Evolutionary conservation across 1,284 basidiomycete genomes (phyloP), one percentile per base, ranked within the genome.

Genomic region (Kwoniella shivajii): DNA sequence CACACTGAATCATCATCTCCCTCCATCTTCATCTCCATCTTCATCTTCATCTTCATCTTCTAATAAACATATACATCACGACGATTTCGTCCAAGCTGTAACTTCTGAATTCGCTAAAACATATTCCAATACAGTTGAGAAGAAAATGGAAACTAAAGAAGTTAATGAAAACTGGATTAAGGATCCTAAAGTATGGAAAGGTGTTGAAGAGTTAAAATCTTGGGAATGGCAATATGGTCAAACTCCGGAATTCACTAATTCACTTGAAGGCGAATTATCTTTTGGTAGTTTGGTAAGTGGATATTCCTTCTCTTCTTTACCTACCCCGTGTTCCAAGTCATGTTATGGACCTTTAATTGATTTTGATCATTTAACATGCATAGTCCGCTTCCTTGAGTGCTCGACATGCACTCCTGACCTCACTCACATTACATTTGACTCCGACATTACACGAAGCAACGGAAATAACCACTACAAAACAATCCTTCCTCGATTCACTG

Each of bases 191-290:
- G 86, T 94, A 18, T 79, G 76, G 56, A 76, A 81, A 26, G 88
- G 88, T 9, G 87, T 89, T 70, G 77, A 80, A 1, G 90, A 94
- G 70, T 79, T 96, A 41, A 56, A 55, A 41, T 50, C 83, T 37
- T 98, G 95, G 96, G 84, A 89, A 24, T 99, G 94, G 93, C 82
- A 85, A 29, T 97, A 86, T 69, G 95, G 94, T 0, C 90, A 96
- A 72, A 96, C 94, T 0, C 95, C 95, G 50, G 90, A 95, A 72
- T 98, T 99, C 73, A 88, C 74, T 0, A 79, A 81, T 59, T 46
- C 53, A 9, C 48, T 81, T 4, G 50, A 64, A 20, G 68, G 63
- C 2, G 60, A 64, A 13, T 49, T 77, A 3, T 65, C 69, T 1
- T 66, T 70, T 47, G 73, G 66, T 47, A 59, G 46, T 18, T 27